Conservation (phyloP, 768 basidiomycete genomes). For the Nidularia sp. region DNA sequence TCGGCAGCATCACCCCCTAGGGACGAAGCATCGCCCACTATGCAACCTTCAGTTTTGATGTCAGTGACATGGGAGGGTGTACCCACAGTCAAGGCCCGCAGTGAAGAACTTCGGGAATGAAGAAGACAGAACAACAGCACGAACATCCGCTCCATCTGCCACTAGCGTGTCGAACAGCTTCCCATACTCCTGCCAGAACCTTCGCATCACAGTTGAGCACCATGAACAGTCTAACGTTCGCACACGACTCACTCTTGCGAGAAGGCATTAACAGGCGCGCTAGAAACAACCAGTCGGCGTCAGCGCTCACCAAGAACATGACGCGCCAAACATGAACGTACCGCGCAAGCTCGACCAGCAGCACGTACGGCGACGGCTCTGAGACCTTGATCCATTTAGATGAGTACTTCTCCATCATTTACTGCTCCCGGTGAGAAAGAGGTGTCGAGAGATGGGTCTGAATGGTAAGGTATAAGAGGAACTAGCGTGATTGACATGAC, state of each 20-base stretch:
- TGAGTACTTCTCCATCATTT: conserved; percentile 25
- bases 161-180: conserved; percentile 54
- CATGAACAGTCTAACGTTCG: no score
- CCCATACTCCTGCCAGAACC: conserved; percentile 73
- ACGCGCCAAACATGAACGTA: conserved; percentile 11
- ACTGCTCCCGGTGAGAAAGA: not conserved
- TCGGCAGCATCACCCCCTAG: conserved; percentile 16
- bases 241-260: conserved; percentile 32
- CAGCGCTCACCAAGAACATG: not conserved
- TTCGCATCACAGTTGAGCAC: conserved; percentile 14
- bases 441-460: no score
- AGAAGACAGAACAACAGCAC: conserved; percentile 73
- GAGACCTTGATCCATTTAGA: conserved; percentile 45
- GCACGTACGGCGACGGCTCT: conserved; percentile 38
- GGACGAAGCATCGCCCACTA: conserved; percentile 25
- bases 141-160: conserved; percentile 47
- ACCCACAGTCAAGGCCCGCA: conserved; percentile 77
- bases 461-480: no score
- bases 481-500: no score
- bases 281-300: conserved; percentile 14
- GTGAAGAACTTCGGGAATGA: conserved; percentile 70
- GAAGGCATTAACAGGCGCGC: conserved; percentile 69
- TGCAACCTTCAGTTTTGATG: not conserved
- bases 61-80: not conserved
- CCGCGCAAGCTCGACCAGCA: conserved; percentile 43